phyloP scores from a whole-genome alignment of 2,329 filamentous ascomycete genomes.

The Dendrostoma leiphaemia region DNA sequence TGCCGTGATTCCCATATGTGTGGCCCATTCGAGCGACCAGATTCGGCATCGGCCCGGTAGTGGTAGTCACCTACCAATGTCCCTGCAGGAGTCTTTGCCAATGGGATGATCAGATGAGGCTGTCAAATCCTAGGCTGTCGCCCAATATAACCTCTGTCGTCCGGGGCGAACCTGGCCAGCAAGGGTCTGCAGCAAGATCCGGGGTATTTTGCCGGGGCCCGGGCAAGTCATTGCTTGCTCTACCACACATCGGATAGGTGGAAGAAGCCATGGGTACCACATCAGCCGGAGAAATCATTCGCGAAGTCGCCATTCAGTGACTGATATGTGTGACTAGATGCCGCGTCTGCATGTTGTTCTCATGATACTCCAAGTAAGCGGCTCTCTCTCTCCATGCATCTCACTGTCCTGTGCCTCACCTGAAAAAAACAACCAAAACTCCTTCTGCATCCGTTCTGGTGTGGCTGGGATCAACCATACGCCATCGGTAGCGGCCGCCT shows the following conservation, averaged over 20 bases:
- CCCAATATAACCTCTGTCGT: background rate
- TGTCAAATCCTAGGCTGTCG: background rate
- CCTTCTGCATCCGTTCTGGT: background rate
- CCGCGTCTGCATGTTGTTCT: background rate
- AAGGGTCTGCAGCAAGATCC: background rate
- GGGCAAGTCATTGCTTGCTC: background rate
- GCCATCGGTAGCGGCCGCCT: background rate
- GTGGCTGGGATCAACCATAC: background rate
- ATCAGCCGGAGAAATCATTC: background rate
- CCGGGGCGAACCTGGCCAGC: background rate
- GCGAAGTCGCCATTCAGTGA: background rate
- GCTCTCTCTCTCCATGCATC: no score
- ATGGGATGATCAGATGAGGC: background rate
- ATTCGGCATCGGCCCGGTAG: conserved; percentile 7
- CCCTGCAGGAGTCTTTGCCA: conserved; percentile 1
- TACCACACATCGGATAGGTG: background rate
- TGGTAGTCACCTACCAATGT: background rate
- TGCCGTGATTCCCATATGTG: no score
- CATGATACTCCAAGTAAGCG: no score
- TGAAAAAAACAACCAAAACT: no score
- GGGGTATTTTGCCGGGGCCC: background rate
- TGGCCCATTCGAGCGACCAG: background rate
- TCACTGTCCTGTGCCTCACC: background rate
- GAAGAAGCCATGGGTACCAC: background rate
- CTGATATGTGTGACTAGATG: background rate